Base-by-base conservation (phyloP, 2,329 filamentous ascomycete genomes). In the Basipetospora sp. region DNA sequence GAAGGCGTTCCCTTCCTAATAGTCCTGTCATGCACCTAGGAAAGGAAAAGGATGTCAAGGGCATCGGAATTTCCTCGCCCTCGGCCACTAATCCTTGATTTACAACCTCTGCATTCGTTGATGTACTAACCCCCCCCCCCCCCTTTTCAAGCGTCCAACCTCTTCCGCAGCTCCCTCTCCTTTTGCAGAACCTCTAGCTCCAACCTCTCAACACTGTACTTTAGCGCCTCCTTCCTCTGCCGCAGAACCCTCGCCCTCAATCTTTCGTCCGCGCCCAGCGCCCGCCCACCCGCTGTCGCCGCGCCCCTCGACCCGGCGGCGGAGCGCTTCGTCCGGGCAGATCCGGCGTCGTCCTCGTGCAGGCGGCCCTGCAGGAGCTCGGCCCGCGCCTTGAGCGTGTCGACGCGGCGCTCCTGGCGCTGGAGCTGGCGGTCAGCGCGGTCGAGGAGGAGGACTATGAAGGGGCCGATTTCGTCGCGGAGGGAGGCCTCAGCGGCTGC, bases 401-500 rank as follows among this genome's bases (percentile, higher is more conserved):
- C 78, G 55, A 93, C 83, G 45, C 84, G 80, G 5, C 86, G 75
- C 37, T 81, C 81, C 30, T 88, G 75, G 41, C 84, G 82, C 48
- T 87, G 83, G 28, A 92, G 71, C 51, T 93, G 80, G 44, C 78
- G 76, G 46, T 85, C 77, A n/a, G 86, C 84, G 46, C 86, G 78
- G 44, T 77, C 71, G 36, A 94, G 75, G 2, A 94, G 73, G 41
- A 76, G 72, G 20, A 77, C 66, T 45, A 93, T 81, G 55, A 85
- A 86, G 8, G 87, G 87, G n/a, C 80, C 78, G 47, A 94, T 90
- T 54, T 93, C 86, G 50, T 84, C 81, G 48, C 86, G 79, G 14
- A 94, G 74, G 4, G 84, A 78, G 46, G 82, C 69, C 58, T 94
- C 87, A 22, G 87, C 87, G 44, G 79, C 71, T 43, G 78, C 77